phyloP scores from a whole-genome alignment of 2,329 filamentous ascomycete genomes.

The Thelonectria blattea region DNA sequence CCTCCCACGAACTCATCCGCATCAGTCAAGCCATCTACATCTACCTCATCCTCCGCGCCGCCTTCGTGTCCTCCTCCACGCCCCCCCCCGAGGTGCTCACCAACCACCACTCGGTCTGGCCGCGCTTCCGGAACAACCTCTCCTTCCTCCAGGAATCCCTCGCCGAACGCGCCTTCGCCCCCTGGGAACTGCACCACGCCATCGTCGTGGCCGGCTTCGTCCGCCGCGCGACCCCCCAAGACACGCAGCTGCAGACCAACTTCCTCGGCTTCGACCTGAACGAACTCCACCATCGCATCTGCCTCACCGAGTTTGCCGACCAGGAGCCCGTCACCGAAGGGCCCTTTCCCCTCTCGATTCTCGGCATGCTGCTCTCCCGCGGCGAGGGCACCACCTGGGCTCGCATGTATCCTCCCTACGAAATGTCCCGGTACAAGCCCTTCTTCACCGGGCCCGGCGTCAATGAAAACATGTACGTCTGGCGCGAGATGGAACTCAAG shows the following conservation, averaged over 20 bases:
- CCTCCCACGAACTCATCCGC: background rate
- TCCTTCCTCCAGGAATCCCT: constrained; percentile 3
- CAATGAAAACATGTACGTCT: background rate
- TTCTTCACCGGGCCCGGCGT: background rate
- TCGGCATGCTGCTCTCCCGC: constrained; percentile 22
- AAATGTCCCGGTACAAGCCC: background rate
- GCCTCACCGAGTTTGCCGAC: background rate
- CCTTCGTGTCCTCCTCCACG: background rate
- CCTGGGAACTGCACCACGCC: constrained; percentile 26
- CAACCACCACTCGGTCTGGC: background rate
- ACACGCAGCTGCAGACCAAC: background rate
- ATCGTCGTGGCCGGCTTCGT: constrained; percentile 16
- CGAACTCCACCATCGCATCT: constrained; percentile 17
- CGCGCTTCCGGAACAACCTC: background rate
- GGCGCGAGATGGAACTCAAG: background rate
- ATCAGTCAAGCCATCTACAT: constrained; percentile 20
- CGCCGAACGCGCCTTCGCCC: constrained; percentile 8
- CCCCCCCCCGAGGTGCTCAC: no score
- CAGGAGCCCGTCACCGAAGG: background rate
- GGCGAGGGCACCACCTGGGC: constrained; percentile 9
- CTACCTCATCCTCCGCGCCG: constrained; percentile 10
- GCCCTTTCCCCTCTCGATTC: background rate
- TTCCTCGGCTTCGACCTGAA: constrained; percentile 1
- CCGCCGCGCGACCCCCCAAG: constrained; percentile 4
- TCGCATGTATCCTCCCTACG: no score